phyloP scores from a whole-genome alignment of 805 yeast genomes.

The Spathaspora passalidarum region DNA sequence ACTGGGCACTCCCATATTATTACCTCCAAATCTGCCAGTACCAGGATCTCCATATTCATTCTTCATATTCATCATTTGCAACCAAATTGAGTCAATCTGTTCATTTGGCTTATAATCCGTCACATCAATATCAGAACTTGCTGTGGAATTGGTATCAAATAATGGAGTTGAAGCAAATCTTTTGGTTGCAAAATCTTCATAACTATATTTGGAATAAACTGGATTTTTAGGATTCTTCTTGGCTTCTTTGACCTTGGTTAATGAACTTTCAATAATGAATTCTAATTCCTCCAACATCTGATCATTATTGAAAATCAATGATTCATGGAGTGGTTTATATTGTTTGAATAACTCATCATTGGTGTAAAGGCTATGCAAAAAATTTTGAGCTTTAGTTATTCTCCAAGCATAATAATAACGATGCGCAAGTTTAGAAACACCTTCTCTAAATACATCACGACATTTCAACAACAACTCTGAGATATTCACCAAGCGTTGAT shows the following conservation, averaged over 20 bases:
- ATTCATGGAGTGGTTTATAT: slow-evolving; percentile 5
- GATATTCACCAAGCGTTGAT: slow-evolving; percentile 8
- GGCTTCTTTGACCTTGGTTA: slow-evolving; percentile 12
- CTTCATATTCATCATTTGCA: slow-evolving; percentile 13
- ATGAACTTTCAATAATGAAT: slow-evolving; percentile 19
- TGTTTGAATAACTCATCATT: slow-evolving; percentile 20
- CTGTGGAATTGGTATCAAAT: slow-evolving; percentile 1
- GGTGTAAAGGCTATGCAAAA: slow-evolving; percentile 33
- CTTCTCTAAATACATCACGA: slow-evolving; percentile 13
- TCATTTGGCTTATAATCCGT: slow-evolving; percentile 12
- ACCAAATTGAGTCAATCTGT: slow-evolving; percentile 17
- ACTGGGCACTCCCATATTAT: no score
- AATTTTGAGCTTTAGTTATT: slow-evolving; percentile 55
- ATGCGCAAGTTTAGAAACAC: slow-evolving; percentile 43
- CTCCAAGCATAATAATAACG: slow-evolving; percentile 69
- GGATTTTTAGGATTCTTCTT: slow-evolving; percentile 2
- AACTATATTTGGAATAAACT: background rate
- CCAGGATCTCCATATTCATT: slow-evolving; percentile 6
- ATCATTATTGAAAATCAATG: slow-evolving; percentile 7
- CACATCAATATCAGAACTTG: slow-evolving; percentile 7
- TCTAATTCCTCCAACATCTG: slow-evolving; percentile 20
- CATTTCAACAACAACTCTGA: slow-evolving; percentile 10
- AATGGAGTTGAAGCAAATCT: slow-evolving; percentile 1
- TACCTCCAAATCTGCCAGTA: slow-evolving; percentile 1
- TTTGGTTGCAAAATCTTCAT: background rate